Evolutionary conservation across 805 yeast genomes (phyloP).

Genomic region (Myxozyma geophila): DNA sequence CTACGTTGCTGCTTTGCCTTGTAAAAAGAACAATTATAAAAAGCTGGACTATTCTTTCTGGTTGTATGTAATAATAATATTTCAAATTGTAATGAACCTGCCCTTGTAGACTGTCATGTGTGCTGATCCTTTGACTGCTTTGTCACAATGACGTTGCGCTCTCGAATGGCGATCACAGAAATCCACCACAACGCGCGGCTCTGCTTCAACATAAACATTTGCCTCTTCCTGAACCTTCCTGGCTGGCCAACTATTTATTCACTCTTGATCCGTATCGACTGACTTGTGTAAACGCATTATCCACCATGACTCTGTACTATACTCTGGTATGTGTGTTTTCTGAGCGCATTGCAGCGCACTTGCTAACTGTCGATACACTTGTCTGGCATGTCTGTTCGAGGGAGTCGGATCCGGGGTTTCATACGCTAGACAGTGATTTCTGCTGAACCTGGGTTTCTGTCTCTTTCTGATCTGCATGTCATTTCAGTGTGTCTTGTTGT

Average conservation of each 20-base stretch:
- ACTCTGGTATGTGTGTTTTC: constrained; percentile 44
- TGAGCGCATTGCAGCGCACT: no score
- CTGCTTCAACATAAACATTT: neutral
- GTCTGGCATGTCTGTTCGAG: no score
- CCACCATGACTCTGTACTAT: constrained; percentile 52
- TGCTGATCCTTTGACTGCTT: neutral
- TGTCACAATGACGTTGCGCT: constrained; percentile 11
- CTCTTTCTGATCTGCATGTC: neutral
- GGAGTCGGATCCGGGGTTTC: neutral
- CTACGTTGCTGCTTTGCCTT: neutral
- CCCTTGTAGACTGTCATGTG: neutral
- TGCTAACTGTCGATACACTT: no score
- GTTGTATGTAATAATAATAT: constrained; percentile 3
- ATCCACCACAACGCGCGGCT: neutral
- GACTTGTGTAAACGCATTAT: neutral
- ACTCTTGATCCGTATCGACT: neutral
- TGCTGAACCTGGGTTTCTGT: neutral
- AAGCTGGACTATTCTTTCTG: neutral
- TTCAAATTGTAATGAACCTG: no score
- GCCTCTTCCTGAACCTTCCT: neutral
- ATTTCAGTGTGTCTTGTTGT: neutral
- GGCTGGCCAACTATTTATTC: neutral
- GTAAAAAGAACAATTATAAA: neutral
- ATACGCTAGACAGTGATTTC: neutral
- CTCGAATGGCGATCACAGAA: neutral